Base-by-base conservation (phyloP, 1,139 yeast genomes). In the Hansenula sp. region DNA sequence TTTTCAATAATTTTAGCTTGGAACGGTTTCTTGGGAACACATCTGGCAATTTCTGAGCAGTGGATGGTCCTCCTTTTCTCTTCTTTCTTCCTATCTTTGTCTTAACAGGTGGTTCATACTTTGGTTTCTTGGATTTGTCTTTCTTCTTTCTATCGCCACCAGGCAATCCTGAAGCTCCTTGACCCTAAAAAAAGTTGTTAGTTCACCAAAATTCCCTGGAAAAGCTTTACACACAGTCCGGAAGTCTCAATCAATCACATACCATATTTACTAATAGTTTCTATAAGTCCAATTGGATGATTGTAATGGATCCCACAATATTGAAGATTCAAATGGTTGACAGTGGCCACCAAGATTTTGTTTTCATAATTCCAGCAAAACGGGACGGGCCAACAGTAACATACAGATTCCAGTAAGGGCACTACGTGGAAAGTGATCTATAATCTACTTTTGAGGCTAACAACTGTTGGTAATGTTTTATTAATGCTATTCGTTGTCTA, bases 101-200 rank as follows among this genome's bases (percentile, higher is more conserved):
- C 66, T 93, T 96, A 49, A 93, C 98, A 18, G 99, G 99, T 33
- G 99, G 99, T 67, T 94, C 99, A 66, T 91, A 93, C 70, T 89
- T 90, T 58, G 97, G 97, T 65, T 84, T 85, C 52, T 84, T 88
- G 54, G 83, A 81, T 77, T 88, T 84, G 66, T 70, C 68, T 54
- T 81, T 81, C 66, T 82, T 85, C 66, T 82, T 84, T 71, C 81
- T 82, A 65, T 81, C 83, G 59, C 81, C 78, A 52, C 74, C 82
- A 53, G 84, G 80, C 75, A 81, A 71, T 51, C 88, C 88, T 33
- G 93, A 84, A 46, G 86, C 85, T 54, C 84, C 84, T 76, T 86
- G 94, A 61, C 95, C 95, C 95, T 57, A 39, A 30, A 8, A 8
- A 6, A 7, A n/a, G 35, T n/a, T 11, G 15, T n/a, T 28, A 12